Base-by-base conservation (phyloP, 2,329 filamentous ascomycete species). In the Claviceps sp. region DNA sequence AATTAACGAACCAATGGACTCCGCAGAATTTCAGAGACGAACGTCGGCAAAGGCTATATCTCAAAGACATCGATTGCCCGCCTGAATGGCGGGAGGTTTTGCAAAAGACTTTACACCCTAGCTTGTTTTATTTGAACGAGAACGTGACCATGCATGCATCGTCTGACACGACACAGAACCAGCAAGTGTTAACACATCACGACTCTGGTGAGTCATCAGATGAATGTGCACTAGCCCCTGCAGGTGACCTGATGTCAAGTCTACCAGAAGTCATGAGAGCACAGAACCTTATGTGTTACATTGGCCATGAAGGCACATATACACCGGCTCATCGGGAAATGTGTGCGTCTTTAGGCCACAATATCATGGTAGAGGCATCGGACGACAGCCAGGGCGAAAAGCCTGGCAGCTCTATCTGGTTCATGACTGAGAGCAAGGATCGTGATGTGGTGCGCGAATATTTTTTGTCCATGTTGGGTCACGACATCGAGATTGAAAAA, bases 31-130 rank as follows among this genome's bases (percentile, higher is more conserved):
- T 85, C 64, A 83, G 83, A 54, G 86, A 94, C 57, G 81, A 87
- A 55, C 79, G 81, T 40, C 77, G 86, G 22, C 93, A 98, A 64
- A 81, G 93, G 13, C 80, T 97, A 1, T 98, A 98, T 64, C 71
- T 97, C 24, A 98, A 98, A 63, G 93, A 98, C 63, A 96, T 98
- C 54, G 93, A 98, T 65, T 96, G 90, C 59, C 93, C 93, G 0
- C 71, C 77, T 1, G 82, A 91, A 53, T 98, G 93, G 93, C 82
- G 84, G 50, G 78, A 91, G 30, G 83, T 86, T 53, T 70, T 98
- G 18, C 81, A 82, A 57, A 83, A 85, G 48, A 72, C 88, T 34
- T 84, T 97, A 5, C 90, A 91, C 1, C 79, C 84, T 0, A 81
- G 76, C n/a, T 71, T 97, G 0, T 95, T 89, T 63, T 98, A 97